These are phyloP conservation scores for Bathelium albidoporum DNA, from an alignment of 495 filamentous ascomycete species.

Conservation along the genomic window DNA sequence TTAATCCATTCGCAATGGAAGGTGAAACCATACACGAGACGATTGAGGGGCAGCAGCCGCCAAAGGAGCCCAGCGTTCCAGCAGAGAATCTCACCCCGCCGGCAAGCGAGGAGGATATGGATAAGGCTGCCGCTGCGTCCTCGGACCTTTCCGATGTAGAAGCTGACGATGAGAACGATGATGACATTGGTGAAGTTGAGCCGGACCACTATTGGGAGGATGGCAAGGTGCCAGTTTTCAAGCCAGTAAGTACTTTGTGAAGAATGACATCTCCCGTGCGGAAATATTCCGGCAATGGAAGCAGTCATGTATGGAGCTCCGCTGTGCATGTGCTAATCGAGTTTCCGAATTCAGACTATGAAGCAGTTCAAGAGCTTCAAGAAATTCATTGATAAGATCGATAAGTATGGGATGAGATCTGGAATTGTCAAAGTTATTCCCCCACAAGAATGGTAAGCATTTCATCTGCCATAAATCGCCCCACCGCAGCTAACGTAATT, in stretches of 20 bases:
- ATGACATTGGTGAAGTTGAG: slow-evolving; percentile 59
- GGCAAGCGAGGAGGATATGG: slow-evolving; percentile 32
- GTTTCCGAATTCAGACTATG: slow-evolving; percentile 50
- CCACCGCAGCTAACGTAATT: slow-evolving; percentile 3
- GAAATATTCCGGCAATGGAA: neutral
- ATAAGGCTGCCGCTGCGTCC: slow-evolving; percentile 26
- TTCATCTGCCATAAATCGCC: neutral
- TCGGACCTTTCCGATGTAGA: slow-evolving; percentile 34
- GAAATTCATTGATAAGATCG: slow-evolving; percentile 74
- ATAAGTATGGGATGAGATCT: slow-evolving; percentile 92
- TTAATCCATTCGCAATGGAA: neutral
- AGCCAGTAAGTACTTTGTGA: slow-evolving; percentile 52
- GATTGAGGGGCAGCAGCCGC: neutral
- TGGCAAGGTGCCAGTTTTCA: slow-evolving; percentile 88
- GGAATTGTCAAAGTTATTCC: slow-evolving; percentile 95
- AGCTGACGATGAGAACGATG: slow-evolving; percentile 38
- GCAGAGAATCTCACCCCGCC: slow-evolving; percentile 32
- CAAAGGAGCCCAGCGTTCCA: neutral
- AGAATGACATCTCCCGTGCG: neutral
- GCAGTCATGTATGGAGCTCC: neutral
- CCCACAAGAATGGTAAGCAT: slow-evolving; percentile 77
- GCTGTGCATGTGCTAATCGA: neutral
- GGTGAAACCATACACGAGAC: neutral
- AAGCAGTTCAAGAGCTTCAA: slow-evolving; percentile 88
- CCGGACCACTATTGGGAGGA: slow-evolving; percentile 81